Percentiles rank a stretch among this genome's conserved stretches.
Evolutionary conservation across 2,329 filamentous ascomycete species (phyloP).

Genomic region (Stromatinia cepivora): DNA sequence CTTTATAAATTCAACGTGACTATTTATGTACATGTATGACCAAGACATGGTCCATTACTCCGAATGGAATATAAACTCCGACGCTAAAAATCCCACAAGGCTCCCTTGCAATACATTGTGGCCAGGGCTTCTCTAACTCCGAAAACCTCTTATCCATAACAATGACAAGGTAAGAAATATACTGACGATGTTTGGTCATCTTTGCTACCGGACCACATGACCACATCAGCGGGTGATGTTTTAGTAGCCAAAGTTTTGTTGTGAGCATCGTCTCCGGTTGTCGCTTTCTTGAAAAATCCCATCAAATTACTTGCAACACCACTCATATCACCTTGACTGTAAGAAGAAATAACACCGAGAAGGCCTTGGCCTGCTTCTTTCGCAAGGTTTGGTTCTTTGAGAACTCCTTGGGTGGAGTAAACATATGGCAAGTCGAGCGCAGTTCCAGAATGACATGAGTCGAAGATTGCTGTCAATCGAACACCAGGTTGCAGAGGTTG

Average conservation of each 20-base stretch:
- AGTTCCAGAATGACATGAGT: slow-evolving; percentile 68
- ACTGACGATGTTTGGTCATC: slow-evolving; percentile 90
- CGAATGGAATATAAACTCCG: slow-evolving; percentile 31
- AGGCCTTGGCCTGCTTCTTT: slow-evolving; percentile 67
- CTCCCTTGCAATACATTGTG: slow-evolving; percentile 54
- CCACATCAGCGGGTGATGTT: slow-evolving; percentile 90
- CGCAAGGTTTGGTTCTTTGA: slow-evolving; percentile 68
- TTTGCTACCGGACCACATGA: slow-evolving; percentile 98
- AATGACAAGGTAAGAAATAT: slow-evolving; percentile 47
- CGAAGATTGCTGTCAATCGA: slow-evolving; percentile 70
- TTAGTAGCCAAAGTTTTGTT: slow-evolving; percentile 83
- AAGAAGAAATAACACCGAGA: slow-evolving; percentile 60
- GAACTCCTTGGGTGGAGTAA: slow-evolving; percentile 67
- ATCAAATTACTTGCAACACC: slow-evolving; percentile 80
- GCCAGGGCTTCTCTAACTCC: slow-evolving; percentile 47
- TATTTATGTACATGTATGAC: slow-evolving; percentile 26
- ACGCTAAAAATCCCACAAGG: slow-evolving; percentile 46
- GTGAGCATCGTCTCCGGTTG: slow-evolving; percentile 73
- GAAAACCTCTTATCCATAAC: slow-evolving; percentile 62
- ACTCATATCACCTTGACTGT: slow-evolving; percentile 76
- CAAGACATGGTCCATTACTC: slow-evolving; percentile 29
- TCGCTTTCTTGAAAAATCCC: slow-evolving; percentile 84
- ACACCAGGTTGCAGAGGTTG: slow-evolving; percentile 77
- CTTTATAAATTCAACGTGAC: slow-evolving; percentile 30
- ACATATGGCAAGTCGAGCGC: slow-evolving; percentile 67